Conservation (phyloP, 164 flowering plant genomes). For the Stephania yunnanensis region DNA sequence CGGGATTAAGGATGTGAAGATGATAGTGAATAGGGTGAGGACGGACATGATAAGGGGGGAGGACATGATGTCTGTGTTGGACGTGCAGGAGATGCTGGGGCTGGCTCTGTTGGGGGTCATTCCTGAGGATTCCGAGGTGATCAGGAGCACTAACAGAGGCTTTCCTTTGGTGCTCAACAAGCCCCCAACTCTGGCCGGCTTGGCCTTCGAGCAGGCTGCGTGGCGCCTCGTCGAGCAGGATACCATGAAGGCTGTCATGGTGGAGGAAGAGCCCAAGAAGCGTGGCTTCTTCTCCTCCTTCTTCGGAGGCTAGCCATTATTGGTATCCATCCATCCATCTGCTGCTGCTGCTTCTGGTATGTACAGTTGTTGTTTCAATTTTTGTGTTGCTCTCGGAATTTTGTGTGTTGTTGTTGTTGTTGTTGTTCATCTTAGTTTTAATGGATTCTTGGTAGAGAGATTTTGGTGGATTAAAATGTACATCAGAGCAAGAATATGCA, state of each 20-base stretch:
- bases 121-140: constrained; percentile 95
- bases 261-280: constrained; percentile 92
- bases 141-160: constrained; percentile 90
- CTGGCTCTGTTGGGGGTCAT: constrained; percentile 80
- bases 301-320: constrained; percentile 51
- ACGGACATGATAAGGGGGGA: constrained; percentile 97
- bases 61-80: constrained; percentile 98
- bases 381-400: neutral
- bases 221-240: constrained; percentile 99
- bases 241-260: constrained; percentile 91
- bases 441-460: neutral
- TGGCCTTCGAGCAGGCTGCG: constrained; percentile 98
- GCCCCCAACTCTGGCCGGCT: constrained; percentile 92
- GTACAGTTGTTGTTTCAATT: constrained; percentile 27
- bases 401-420: neutral
- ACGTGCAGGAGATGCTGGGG: constrained; percentile 96
- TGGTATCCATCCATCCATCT: neutral
- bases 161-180: constrained; percentile 86
- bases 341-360: neutral
- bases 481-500: neutral
- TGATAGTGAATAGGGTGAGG: constrained; percentile 92
- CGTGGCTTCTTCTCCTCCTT: constrained; percentile 93
- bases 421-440: neutral
- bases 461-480: neutral
- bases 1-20: constrained; percentile 94